Evolutionary conservation across 768 basidiomycete species (phyloP).

Genomic region (Tylopilus sp.): DNA sequence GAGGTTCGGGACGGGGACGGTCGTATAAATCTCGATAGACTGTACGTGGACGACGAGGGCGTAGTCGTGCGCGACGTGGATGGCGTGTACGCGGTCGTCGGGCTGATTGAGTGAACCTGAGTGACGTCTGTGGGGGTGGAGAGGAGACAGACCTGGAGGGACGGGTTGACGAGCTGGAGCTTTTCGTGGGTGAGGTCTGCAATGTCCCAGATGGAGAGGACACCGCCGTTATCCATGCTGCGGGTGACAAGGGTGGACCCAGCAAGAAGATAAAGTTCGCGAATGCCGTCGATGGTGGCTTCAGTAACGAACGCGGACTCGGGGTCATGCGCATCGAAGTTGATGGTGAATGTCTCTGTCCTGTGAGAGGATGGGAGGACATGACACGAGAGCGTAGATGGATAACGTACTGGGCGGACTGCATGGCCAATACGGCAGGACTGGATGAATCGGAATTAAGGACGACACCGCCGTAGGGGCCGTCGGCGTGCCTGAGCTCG

Average conservation of each 20-base stretch:
- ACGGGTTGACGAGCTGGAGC: constrained; percentile 36
- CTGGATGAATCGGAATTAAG: constrained; percentile 41
- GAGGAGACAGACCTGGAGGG: constrained; percentile 29
- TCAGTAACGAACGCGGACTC: constrained; percentile 36
- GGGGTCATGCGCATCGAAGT: constrained; percentile 34
- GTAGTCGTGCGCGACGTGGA: constrained; percentile 41
- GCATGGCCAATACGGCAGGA: constrained; percentile 39
- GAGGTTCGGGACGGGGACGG: constrained; percentile 23
- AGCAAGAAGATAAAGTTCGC: constrained; percentile 35
- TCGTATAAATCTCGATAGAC: constrained; percentile 42
- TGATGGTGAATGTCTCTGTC: constrained; percentile 42
- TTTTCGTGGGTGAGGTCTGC: constrained; percentile 26
- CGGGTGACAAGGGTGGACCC: constrained; percentile 39
- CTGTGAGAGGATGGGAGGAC: constrained; percentile 17
- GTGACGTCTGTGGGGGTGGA: background rate
- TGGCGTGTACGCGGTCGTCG: constrained; percentile 42
- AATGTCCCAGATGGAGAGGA: constrained; percentile 37
- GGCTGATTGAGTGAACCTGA: constrained; percentile 1
- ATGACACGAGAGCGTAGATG: too few relatives aligned
- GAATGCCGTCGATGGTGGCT: constrained; percentile 30
- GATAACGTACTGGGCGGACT: constrained; percentile 37
- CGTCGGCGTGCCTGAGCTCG: constrained; percentile 29
- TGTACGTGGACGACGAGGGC: constrained; percentile 43
- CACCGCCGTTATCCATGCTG: constrained; percentile 22
- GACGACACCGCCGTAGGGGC: constrained; percentile 40